Evolutionary conservation across 2,329 filamentous ascomycete species (phyloP).

Genomic region (Dendrostoma leiphaemia): DNA sequence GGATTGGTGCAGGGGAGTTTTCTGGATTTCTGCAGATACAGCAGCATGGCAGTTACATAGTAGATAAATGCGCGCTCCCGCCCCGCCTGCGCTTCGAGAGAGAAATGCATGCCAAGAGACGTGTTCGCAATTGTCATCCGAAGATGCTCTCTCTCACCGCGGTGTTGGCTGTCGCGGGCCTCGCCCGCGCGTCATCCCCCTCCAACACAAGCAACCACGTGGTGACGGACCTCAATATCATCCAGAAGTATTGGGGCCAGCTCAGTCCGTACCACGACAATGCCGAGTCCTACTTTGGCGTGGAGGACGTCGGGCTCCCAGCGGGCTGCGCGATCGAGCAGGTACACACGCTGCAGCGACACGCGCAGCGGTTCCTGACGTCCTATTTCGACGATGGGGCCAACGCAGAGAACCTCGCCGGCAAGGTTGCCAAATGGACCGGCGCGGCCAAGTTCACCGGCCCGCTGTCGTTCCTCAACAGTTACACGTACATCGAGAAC

Average conservation of each 20-base stretch:
- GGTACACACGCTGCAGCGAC: slow-evolving; percentile 52
- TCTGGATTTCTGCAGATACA: too few species aligned
- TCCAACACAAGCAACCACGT: slow-evolving; percentile 10
- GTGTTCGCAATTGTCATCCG: not conserved
- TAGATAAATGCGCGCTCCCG: not conserved
- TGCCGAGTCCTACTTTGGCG: slow-evolving; percentile 42
- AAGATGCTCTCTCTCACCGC: not conserved
- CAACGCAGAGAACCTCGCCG: slow-evolving; percentile 46
- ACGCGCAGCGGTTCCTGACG: slow-evolving; percentile 50
- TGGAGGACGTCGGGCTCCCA: slow-evolving; percentile 45
- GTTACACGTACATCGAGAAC: slow-evolving; percentile 44
- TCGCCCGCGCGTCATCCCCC: not conserved
- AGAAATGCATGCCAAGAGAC: not conserved
- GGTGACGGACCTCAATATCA: slow-evolving; percentile 29
- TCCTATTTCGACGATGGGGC: slow-evolving; percentile 20
- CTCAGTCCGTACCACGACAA: slow-evolving; percentile 47
- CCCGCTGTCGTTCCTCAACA: slow-evolving; percentile 51
- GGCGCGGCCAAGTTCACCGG: slow-evolving; percentile 35
- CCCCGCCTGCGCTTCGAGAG: not conserved
- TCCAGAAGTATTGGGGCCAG: slow-evolving; percentile 41
- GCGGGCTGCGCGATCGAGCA: slow-evolving; percentile 55
- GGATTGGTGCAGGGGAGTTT: too few species aligned
- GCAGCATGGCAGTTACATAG: too few species aligned
- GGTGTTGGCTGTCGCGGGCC: not conserved
- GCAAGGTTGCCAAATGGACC: slow-evolving; percentile 46